phyloP scores from a whole-genome alignment of 2,329 filamentous ascomycete species.

The Neonectria sp. region DNA sequence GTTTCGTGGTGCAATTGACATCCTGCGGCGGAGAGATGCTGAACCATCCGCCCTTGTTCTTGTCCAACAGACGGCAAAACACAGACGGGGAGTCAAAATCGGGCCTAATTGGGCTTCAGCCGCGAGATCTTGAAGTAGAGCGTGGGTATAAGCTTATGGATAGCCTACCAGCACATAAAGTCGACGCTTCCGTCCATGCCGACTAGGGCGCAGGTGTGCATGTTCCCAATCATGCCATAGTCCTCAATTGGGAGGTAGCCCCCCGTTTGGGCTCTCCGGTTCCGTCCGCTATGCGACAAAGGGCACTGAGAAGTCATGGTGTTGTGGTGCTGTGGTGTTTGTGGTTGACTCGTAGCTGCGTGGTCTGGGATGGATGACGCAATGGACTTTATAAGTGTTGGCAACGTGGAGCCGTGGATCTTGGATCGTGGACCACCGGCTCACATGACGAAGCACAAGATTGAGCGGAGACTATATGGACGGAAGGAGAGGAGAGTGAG shows the following conservation, averaged over 20 bases:
- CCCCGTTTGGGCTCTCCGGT: constrained; percentile 54
- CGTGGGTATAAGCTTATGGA: not conserved
- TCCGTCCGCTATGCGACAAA: constrained; percentile 50
- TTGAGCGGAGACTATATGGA: constrained; percentile 1
- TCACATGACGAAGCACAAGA: constrained; percentile 6
- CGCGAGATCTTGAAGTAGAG: constrained; percentile 1
- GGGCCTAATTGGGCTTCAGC: constrained; percentile 66
- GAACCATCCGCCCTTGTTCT: constrained; percentile 82
- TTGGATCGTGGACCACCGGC: not conserved
- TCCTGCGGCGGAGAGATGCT: constrained; percentile 71
- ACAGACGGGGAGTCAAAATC: constrained; percentile 84
- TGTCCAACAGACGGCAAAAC: constrained; percentile 82
- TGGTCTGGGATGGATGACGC: constrained; percentile 5
- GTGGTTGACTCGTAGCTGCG: not conserved
- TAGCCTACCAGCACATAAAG: constrained; percentile 80
- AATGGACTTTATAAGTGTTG: constrained; percentile 5
- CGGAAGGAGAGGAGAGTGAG: not conserved
- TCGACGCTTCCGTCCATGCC: constrained; percentile 82
- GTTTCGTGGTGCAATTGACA: constrained; percentile 77
- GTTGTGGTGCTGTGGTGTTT: constrained; percentile 1
- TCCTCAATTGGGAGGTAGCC: constrained; percentile 78
- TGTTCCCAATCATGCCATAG: constrained; percentile 86
- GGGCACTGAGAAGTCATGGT: constrained; percentile 54
- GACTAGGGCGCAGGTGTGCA: constrained; percentile 83
- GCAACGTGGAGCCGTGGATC: not conserved